Base-by-base conservation (phyloP, 352 stramenopile species). In the Phytophthora sansomeana region DNA sequence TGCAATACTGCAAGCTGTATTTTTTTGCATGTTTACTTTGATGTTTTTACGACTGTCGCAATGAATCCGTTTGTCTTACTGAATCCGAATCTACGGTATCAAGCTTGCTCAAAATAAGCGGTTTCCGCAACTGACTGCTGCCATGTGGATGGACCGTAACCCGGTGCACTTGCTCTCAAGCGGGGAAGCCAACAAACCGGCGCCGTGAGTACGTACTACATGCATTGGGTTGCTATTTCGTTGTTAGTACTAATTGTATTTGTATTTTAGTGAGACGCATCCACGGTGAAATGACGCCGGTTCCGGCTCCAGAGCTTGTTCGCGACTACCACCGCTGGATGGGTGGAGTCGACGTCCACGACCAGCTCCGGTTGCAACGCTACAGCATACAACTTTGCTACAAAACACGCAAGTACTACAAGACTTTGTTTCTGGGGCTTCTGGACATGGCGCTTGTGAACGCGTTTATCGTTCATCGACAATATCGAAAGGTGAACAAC, bases 81-180 rank as follows among this genome's bases (percentile, higher is more conserved):
- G n/a, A n/a, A n/a, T n/a, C n/a, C n/a, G n/a, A n/a, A n/a, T n/a
- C n/a, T n/a, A n/a, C n/a, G n/a, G n/a, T n/a, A 63, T 38, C 30
- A 54, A 47, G 28, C 19, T 63, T 2, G 26, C 56, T 0, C 0
- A 64, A 6, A 63, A 55, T 33, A 63, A 63, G 33, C 43, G 4
- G 14, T 63, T 55, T 7, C 55, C 43, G 2, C 30, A 63, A 36
- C 26, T 57, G 8, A 64, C 49, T 0, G 41, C 41, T 0, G 38
- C 17, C 2, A 60, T 67, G 48, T 60, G 39, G 49, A 61, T 67
- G 58, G 58, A 67, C 28, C 58, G 30, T 1, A 60, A 55, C 9
- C 29, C 49, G 0, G 58, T 67, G 5, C 58, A 60, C 24, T 35
- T 60, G 16, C 26, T 61, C 4, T 49, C 48, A 0, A 55, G 17